Conservation (phyloP, 2,329 filamentous ascomycete species). For the Aspergillus carbonarius region DNA sequence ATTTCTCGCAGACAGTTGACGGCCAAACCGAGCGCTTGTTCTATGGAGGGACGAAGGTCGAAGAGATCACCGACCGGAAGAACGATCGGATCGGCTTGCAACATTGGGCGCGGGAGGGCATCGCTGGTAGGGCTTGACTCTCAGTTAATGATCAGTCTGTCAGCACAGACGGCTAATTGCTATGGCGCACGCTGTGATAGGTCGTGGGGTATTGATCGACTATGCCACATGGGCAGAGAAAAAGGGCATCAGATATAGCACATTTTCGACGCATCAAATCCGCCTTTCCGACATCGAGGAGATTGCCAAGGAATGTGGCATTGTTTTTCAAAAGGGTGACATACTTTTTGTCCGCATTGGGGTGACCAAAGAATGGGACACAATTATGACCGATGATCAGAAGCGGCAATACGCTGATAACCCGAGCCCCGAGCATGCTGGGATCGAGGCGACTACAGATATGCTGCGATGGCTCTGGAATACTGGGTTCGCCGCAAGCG, state of each 20-base stretch:
- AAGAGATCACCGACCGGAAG: slow-evolving; percentile 47
- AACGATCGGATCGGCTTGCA: slow-evolving; percentile 50
- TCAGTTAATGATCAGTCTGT: too few species aligned
- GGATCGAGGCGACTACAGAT: slow-evolving; percentile 51
- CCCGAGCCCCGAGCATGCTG: slow-evolving; percentile 45
- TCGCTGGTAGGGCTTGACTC: slow-evolving; percentile 34
- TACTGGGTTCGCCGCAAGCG: slow-evolving; percentile 57
- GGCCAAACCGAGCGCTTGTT: slow-evolving; percentile 43
- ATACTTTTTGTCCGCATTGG: slow-evolving; percentile 53
- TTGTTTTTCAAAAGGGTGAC: slow-evolving; percentile 52
- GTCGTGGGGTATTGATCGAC: slow-evolving; percentile 54
- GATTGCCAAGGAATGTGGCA: slow-evolving; percentile 44
- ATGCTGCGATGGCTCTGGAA: slow-evolving; percentile 61
- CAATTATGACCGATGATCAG: slow-evolving; percentile 34
- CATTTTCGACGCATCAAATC: slow-evolving; percentile 44
- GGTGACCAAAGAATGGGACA: slow-evolving; percentile 44
- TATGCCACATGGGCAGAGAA: slow-evolving; percentile 48
- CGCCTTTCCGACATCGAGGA: slow-evolving; percentile 35
- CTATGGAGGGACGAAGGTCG: slow-evolving; percentile 50
- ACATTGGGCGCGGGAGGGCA: slow-evolving; percentile 51
- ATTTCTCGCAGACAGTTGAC: slow-evolving; percentile 48
- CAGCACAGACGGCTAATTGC: not conserved
- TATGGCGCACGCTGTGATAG: slow-evolving; percentile 24
- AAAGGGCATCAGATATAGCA: slow-evolving; percentile 40
- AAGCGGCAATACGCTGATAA: slow-evolving; percentile 35